phyloP scores from a whole-genome alignment of 768 basidiomycete species.

The Pholiota microspora region DNA sequence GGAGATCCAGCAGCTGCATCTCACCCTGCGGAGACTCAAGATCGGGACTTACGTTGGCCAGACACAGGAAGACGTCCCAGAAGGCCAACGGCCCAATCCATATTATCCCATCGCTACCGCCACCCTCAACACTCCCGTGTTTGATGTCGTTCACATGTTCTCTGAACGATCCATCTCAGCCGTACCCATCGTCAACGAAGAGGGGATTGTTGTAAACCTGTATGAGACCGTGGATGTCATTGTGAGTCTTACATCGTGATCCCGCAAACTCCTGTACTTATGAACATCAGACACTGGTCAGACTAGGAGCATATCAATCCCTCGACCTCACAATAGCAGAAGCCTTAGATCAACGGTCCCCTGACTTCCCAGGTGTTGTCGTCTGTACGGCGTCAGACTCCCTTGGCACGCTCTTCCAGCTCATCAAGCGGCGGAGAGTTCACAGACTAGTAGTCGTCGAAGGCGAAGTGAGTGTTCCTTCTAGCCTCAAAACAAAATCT shows the following conservation, averaged over 20 bases:
- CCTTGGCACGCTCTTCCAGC: conserved; percentile 82
- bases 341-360: conserved; percentile 87
- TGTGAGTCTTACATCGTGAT: conserved; percentile 48
- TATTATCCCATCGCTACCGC: conserved; percentile 93
- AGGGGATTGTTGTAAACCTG: conserved; percentile 91
- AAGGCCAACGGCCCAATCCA: conserved; percentile 51
- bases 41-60: conserved; percentile 91
- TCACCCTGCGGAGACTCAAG: conserved; percentile 79
- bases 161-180: conserved; percentile 94
- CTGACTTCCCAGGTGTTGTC: conserved; percentile 96
- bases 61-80: conserved; percentile 41
- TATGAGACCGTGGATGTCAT: conserved; percentile 99
- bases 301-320: conserved; percentile 92
- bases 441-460: conserved; percentile 96
- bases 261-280: conserved; percentile 1
- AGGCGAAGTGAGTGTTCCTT: conserved; percentile 60
- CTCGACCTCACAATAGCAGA: conserved; percentile 92
- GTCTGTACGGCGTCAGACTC: conserved; percentile 94
- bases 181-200: conserved; percentile 92
- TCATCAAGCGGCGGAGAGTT: conserved; percentile 91
- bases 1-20: conserved; percentile 79
- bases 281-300: conserved; percentile 77
- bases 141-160: conserved; percentile 99
- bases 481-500: conserved; percentile 3
- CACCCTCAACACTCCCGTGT: conserved; percentile 86